A percentile compares a stretch with the other conserved stretches of the same genome.
Evolutionary conservation across 108 stramenopile species (phyloP).

Genomic region (Bacterosira constricta): DNA sequence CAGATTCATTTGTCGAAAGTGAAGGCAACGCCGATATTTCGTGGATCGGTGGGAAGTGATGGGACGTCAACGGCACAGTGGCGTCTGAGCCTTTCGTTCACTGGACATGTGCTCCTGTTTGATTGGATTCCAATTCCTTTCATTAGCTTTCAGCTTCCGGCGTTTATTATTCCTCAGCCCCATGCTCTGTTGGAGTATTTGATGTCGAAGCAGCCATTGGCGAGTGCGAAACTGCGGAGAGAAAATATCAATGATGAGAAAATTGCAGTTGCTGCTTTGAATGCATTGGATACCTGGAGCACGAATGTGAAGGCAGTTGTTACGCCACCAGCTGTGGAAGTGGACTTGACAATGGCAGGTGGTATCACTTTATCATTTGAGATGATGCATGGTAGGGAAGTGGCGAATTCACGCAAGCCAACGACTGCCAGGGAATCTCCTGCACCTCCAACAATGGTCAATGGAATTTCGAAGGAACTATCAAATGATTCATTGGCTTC

Average conservation of each 20-base stretch:
- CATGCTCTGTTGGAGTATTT: slow-evolving; percentile 82
- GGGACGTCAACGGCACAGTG: slow-evolving; percentile 54
- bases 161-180: slow-evolving; percentile 88
- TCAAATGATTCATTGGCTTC: slow-evolving; percentile 61
- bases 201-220: slow-evolving; percentile 77
- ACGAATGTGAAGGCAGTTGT: slow-evolving; percentile 70
- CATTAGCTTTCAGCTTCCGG: slow-evolving; percentile 71
- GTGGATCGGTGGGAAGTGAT: slow-evolving; percentile 35
- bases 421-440: slow-evolving; percentile 6
- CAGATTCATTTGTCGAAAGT: slow-evolving; percentile 82
- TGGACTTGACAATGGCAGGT: slow-evolving; percentile 84
- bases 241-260: slow-evolving; percentile 78
- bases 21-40: slow-evolving; percentile 67
- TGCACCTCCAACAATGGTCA: slow-evolving; percentile 4
- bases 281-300: slow-evolving; percentile 72
- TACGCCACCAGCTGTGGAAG: slow-evolving; percentile 77
- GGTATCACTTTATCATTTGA: slow-evolving; percentile 81
- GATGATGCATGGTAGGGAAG: slow-evolving; percentile 81
- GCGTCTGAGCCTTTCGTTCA: slow-evolving; percentile 78
- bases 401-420: slow-evolving; percentile 46
- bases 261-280: slow-evolving; percentile 69
- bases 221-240: slow-evolving; percentile 69
- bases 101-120: slow-evolving; percentile 80
- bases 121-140: slow-evolving; percentile 84
- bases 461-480: slow-evolving; percentile 21